Conservation (phyloP, 1,139 yeast species). For the Diutina ranongensis region DNA sequence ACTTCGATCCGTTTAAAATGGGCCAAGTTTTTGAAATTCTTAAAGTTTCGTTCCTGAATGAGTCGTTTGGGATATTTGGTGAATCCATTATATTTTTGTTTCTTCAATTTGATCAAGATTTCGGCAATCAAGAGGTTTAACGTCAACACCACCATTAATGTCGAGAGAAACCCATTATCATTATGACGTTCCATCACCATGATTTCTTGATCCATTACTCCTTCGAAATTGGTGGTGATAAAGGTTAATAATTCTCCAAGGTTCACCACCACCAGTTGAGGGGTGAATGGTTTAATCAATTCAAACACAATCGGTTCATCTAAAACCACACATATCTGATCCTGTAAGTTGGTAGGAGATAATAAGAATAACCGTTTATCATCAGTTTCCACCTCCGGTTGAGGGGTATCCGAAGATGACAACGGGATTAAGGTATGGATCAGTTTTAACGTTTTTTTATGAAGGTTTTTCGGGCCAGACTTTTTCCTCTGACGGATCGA, state of each 20-base stretch:
- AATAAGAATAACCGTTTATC: background rate
- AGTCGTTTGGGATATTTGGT: slow-evolving; percentile 11
- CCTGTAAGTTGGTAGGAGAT: background rate
- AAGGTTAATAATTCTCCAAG: slow-evolving; percentile 1
- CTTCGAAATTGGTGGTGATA: background rate
- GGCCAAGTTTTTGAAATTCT: slow-evolving; percentile 12
- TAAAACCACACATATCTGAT: background rate
- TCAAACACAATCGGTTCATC: slow-evolving; percentile 5
- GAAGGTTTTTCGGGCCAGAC: slow-evolving; percentile 32
- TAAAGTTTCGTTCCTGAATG: slow-evolving; percentile 9
- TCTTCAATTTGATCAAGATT: slow-evolving; percentile 20
- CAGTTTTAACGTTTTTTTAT: slow-evolving; percentile 25
- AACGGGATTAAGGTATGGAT: slow-evolving; percentile 12
- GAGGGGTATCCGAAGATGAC: background rate
- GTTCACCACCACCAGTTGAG: slow-evolving; percentile 1
- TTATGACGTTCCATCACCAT: slow-evolving; percentile 13
- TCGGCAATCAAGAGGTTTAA: slow-evolving; percentile 22
- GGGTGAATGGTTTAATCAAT: slow-evolving; percentile 5
- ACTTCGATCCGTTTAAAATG: slow-evolving; percentile 4
- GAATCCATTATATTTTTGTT: slow-evolving; percentile 16
- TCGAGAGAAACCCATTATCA: slow-evolving; percentile 24
- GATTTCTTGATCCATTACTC: slow-evolving; percentile 1
- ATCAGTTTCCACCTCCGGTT: background rate
- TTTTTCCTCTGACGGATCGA: slow-evolving; percentile 27
- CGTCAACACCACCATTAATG: slow-evolving; percentile 19